phyloP scores from a whole-genome alignment of 1,139 yeast species.

The Candida dubliniensis region DNA sequence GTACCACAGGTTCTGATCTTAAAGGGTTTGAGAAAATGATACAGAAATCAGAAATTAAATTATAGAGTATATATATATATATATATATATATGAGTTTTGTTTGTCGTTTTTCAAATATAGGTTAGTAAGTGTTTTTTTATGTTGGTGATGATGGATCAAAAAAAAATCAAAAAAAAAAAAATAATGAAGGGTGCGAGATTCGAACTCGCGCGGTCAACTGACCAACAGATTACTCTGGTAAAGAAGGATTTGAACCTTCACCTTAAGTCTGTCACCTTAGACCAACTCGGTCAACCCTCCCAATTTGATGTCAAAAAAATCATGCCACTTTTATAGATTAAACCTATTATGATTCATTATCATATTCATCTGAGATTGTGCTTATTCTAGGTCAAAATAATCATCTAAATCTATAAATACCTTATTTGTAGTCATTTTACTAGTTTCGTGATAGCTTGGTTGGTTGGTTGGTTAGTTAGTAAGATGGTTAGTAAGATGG shows the following conservation, averaged over 20 bases:
- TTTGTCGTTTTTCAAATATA: not conserved
- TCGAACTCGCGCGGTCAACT: slow-evolving; percentile 11
- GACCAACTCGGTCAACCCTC: slow-evolving; percentile 11
- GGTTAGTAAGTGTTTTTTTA: no score
- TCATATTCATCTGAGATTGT: no score
- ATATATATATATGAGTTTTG: not conserved
- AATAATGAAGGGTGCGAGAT: slow-evolving; percentile 10
- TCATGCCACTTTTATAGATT: no score
- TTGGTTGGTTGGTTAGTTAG: no score
- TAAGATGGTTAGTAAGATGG: no score
- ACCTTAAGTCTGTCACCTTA: slow-evolving; percentile 10
- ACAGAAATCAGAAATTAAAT: slow-evolving; percentile 15
- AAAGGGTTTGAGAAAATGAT: slow-evolving; percentile 12
- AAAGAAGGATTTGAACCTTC: slow-evolving; percentile 1
- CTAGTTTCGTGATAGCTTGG: no score
- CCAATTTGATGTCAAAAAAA: not conserved
- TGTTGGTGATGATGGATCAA: no score
- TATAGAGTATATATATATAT: slow-evolving; percentile 7
- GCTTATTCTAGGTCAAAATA: no score
- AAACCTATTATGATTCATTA: no score
- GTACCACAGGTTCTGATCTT: slow-evolving; percentile 29
- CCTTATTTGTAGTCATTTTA: no score
- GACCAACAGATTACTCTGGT: slow-evolving; percentile 7
- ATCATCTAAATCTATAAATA: no score
- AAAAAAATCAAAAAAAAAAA: slow-evolving; percentile 1